Evolutionary conservation across 306 rosid genomes (phyloP), one percentile per base, ranked within the genome.

Genomic region (Hippophae rhamnoides): DNA sequence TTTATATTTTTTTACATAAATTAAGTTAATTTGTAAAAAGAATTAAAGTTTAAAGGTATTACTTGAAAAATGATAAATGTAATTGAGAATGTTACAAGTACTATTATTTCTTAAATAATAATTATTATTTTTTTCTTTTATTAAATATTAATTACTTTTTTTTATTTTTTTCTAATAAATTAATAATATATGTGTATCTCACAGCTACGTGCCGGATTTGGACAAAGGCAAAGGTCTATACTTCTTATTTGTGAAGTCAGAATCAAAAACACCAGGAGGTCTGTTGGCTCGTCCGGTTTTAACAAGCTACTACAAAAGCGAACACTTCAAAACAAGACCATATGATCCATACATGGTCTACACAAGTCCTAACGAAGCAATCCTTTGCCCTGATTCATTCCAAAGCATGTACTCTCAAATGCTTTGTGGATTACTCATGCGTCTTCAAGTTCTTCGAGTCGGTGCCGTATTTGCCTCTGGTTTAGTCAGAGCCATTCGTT

Each of bases 391-490:
- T 0, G 96, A 92, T 67, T 88, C 94, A 5, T 83, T 85, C 55
- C 99, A 92, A 38, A 78, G 88, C 84, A 88, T 92, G 99, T 92
- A 92, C 67, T 65, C 94, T 0, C 99, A 92, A 63, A 92, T 92
- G 99, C 55, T 92, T 1, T 92, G 99, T 23, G 99, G 99, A 55
- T 84, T 92, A 63, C 44, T 81, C 63, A 82, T 79, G 95, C 95
- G 90, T 68, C 66, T 47, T 5, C 57, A 89, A 61, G 99, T 92
- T 46, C 95, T 92, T 41, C 64, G 96, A 0, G 85, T 92, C 3
- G 96, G 99, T 0, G 99, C 96, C 0, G 85, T 92, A 10, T 92
- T 92, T 1, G 96, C 96, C 68, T 92, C 99, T 7, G 96, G 96
- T 7, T 93, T 92, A 38, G 90, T 92, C 25, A 59, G 96, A 5